phyloP scores from a whole-genome alignment of 768 basidiomycete genomes.

The Serpula lacrymans region DNA sequence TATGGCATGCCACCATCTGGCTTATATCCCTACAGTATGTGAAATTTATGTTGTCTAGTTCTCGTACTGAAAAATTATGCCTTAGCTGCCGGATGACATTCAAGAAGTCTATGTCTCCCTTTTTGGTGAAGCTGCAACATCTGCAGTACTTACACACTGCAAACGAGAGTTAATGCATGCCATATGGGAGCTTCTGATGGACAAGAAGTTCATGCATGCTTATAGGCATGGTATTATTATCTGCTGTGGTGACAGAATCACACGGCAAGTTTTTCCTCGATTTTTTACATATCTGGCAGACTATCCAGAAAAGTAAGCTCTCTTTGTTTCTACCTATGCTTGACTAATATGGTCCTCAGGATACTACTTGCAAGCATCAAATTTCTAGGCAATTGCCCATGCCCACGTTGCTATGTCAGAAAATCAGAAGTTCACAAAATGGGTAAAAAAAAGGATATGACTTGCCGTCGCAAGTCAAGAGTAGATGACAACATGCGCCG shows the following conservation, averaged over 20 bases:
- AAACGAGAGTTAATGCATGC: slow-evolving; percentile 17
- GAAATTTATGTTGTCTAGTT: no score
- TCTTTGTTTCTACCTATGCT: not conserved
- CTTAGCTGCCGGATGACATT: not conserved
- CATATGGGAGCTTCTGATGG: slow-evolving; percentile 14
- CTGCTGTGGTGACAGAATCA: slow-evolving; percentile 10
- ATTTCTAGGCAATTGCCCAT: slow-evolving; percentile 12
- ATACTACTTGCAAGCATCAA: slow-evolving; percentile 10
- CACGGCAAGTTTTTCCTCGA: slow-evolving; percentile 14
- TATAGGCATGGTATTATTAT: slow-evolving; percentile 21
- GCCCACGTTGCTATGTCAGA: slow-evolving; percentile 13
- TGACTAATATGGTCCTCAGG: slow-evolving; percentile 1
- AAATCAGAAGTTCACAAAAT: slow-evolving; percentile 2
- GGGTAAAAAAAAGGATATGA: slow-evolving; percentile 7
- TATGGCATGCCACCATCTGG: slow-evolving; percentile 8
- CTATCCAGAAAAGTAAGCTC: slow-evolving; percentile 16
- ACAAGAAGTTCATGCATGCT: slow-evolving; percentile 17
- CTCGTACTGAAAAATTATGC: not conserved
- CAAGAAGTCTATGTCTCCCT: not conserved
- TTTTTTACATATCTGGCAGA: slow-evolving; percentile 16
- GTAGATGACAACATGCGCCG: not conserved
- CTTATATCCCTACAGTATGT: slow-evolving; percentile 8
- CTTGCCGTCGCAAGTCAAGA: not conserved
- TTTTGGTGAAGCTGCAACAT: slow-evolving; percentile 3
- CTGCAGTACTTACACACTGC: slow-evolving; percentile 8